A percentile compares a stretch with the other conserved stretches of the same genome.
These are phyloP conservation scores for Ambispora gerdemannii DNA, from an alignment of 192 early-diverging fungal genomes.

Conservation along the genomic window DNA sequence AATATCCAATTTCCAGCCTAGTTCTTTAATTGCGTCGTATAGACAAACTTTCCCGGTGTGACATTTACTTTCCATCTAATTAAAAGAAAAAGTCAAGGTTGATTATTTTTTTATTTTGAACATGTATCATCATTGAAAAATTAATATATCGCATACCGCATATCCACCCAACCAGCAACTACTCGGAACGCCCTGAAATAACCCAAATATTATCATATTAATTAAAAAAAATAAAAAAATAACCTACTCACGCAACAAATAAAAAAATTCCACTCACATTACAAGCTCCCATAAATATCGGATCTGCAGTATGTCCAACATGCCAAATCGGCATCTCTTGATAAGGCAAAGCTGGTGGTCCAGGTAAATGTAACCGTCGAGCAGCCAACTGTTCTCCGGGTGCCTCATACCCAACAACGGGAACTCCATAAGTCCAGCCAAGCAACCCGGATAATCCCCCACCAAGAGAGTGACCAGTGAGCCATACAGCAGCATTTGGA, in stretches of 20 bases:
- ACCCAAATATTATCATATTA: not conserved
- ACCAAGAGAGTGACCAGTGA: constrained; percentile 88
- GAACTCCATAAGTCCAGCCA: constrained; percentile 80
- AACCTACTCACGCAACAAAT: not conserved
- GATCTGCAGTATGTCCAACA: constrained; percentile 87
- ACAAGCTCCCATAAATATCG: constrained; percentile 86
- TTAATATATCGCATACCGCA: constrained; percentile 26
- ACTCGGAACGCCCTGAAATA: constrained; percentile 32
- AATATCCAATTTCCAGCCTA: constrained; percentile 68
- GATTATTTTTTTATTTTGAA: constrained; percentile 34
- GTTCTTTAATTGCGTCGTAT: constrained; percentile 64
- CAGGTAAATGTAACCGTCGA: constrained; percentile 72
- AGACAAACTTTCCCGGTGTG: constrained; percentile 55
- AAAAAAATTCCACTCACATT: constrained; percentile 37
- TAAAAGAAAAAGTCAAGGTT: constrained; percentile 25
- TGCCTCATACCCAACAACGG: constrained; percentile 77
- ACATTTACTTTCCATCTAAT: constrained; percentile 46
- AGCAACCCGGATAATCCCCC: constrained; percentile 71
- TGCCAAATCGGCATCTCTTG: constrained; percentile 82
- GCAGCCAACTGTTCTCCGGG: constrained; percentile 83
- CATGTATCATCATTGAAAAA: not conserved
- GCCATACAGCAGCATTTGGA: constrained; percentile 67
- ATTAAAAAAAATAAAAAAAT: too few species aligned
- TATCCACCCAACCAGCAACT: constrained; percentile 41
- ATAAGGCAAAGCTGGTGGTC: constrained; percentile 52